phyloP scores from a whole-genome alignment of 225 moss, liverwort and hornwort genomes.

The Pleurozium schreberi region DNA sequence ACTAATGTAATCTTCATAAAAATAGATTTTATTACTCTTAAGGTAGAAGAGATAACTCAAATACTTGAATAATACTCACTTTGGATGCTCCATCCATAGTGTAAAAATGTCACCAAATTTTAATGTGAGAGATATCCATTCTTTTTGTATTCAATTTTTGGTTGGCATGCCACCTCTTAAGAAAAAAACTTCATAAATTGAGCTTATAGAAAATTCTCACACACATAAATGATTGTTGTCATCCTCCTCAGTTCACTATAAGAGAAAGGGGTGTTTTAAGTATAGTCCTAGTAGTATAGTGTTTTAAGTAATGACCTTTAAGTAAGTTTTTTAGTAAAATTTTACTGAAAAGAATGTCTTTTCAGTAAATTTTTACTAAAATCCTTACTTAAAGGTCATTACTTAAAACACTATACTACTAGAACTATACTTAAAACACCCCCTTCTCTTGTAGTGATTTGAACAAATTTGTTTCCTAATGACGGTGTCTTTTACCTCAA shows the following conservation, averaged over 20 bases:
- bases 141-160: background rate
- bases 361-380: no score
- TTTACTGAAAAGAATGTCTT: no score
- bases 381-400: no score
- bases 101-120: background rate
- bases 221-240: background rate
- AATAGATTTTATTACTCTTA: background rate
- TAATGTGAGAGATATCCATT: background rate
- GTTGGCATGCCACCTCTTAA: background rate
- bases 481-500: fast-evolving
- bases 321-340: no score
- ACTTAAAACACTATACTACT: no score
- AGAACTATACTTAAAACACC: no score
- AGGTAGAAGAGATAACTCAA: no score
- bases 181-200: background rate
- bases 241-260: fast-evolving
- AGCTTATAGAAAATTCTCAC: background rate
- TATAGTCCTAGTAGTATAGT: no score
- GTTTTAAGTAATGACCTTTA: no score
- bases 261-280: no score
- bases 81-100: background rate
- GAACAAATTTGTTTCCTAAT: no score
- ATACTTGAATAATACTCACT: background rate
- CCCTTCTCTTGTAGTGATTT: no score
- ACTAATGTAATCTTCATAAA: background rate